Percentiles rank a stretch among this genome's conserved stretches.
These are phyloP conservation scores for Sugiyamaella neomexicana DNA, from an alignment of 1,139 yeast species.

Conservation along the genomic window DNA sequence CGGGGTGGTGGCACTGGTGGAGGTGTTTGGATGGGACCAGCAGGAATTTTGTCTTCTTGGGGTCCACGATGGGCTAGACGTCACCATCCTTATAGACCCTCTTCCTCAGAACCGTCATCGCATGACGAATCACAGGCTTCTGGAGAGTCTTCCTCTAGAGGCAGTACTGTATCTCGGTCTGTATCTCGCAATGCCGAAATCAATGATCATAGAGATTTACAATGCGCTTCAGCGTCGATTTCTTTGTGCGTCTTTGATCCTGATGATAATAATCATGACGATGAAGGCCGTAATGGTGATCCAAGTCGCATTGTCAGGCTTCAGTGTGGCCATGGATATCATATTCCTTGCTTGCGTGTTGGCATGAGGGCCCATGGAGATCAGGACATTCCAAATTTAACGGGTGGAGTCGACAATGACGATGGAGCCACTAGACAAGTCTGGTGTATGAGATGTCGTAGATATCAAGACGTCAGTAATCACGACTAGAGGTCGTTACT, in stretches of 20 bases:
- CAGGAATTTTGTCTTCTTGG: slow-evolving; percentile 11
- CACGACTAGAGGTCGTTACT: slow-evolving; percentile 1
- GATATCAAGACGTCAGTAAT: slow-evolving; percentile 28
- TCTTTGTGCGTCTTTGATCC: slow-evolving; percentile 29
- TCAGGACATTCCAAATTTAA: slow-evolving; percentile 30
- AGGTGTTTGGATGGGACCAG: slow-evolving; percentile 17
- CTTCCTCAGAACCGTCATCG: slow-evolving; percentile 2
- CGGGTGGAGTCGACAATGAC: slow-evolving; percentile 18
- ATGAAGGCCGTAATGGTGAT: background rate
- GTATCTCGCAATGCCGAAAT: slow-evolving; percentile 13
- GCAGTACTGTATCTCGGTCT: slow-evolving; percentile 8
- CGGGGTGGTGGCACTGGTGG: slow-evolving; percentile 17
- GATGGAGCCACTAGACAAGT: slow-evolving; percentile 28
- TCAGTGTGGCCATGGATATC: slow-evolving; percentile 37
- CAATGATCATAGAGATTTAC: slow-evolving; percentile 26
- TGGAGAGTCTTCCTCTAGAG: slow-evolving; percentile 6
- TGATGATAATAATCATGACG: slow-evolving; percentile 15
- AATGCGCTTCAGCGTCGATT: slow-evolving; percentile 33
- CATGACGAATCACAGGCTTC: background rate
- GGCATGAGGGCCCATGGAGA: slow-evolving; percentile 38
- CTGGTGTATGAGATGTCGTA: slow-evolving; percentile 37
- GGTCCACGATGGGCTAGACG: slow-evolving; percentile 19
- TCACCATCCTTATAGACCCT: slow-evolving; percentile 29
- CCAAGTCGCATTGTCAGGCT: slow-evolving; percentile 26
- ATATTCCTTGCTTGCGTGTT: slow-evolving; percentile 34